A percentile compares a stretch with the other conserved stretches of the same genome.
Conservation (phyloP, 495 filamentous ascomycete species). For the Amniculicola lignicola region DNA sequence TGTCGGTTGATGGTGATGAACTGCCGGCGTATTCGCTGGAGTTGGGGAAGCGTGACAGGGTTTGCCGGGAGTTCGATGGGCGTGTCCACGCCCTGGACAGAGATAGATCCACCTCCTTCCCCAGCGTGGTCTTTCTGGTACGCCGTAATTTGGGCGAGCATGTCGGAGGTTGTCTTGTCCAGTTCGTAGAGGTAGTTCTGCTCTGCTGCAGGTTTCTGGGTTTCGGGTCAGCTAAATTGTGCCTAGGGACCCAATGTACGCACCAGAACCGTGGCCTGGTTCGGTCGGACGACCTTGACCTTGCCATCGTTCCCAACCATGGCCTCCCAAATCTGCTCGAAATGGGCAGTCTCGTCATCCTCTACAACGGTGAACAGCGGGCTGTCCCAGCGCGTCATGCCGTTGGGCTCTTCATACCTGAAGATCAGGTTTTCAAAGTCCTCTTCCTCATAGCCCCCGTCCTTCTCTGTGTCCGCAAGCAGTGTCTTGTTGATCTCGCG, state of each 20-base stretch:
- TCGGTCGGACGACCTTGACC: constrained; percentile 62
- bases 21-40: constrained; percentile 80
- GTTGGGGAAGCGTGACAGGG: constrained; percentile 58
- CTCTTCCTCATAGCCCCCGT: constrained; percentile 46
- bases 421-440: constrained; percentile 92
- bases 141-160: constrained; percentile 70
- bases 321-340: constrained; percentile 75
- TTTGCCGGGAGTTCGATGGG: constrained; percentile 41
- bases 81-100: constrained; percentile 40
- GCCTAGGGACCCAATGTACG: constrained; percentile 8
- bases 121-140: constrained; percentile 66
- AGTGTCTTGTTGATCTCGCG: constrained; percentile 55
- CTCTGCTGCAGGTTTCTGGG: constrained; percentile 59
- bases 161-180: constrained; percentile 78
- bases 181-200: constrained; percentile 80
- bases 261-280: constrained; percentile 74
- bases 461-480: constrained; percentile 31
- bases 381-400: constrained; percentile 91
- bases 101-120: constrained; percentile 54
- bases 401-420: constrained; percentile 93
- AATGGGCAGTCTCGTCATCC: constrained; percentile 66
- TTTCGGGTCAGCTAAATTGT: background rate
- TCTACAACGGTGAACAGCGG: constrained; percentile 87
- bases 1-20: constrained; percentile 77
- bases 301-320: constrained; percentile 58